Base-by-base conservation (phyloP, 345 rosid species). In the Rubroshorea leprosula region DNA sequence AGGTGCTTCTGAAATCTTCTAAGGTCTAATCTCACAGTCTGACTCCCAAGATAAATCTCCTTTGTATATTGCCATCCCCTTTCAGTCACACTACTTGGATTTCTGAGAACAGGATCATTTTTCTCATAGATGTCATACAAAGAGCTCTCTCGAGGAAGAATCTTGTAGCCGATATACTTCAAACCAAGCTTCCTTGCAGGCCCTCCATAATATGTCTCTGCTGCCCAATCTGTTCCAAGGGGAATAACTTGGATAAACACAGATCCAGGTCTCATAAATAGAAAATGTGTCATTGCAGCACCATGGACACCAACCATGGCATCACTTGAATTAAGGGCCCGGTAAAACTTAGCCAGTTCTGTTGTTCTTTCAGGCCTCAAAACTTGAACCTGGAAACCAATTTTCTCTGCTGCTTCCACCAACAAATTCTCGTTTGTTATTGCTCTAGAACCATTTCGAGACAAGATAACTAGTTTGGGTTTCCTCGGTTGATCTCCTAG, bases 261-360 rank as follows among this genome's bases (percentile, higher is more conserved):
- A 0, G 78, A 78, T 9, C 84, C 78, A 0, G 92, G 87, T 64
- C 46, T 78, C 84, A 82, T 64, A 64, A 82, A 85, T 7, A 85
- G 73, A 41, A 82, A 80, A 60, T 82, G 92, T 2, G 87, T 82
- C 92, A 82, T 78, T 35, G 87, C 85, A 13, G 92, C 92, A 43
- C 88, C 88, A 39, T 85, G 92, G 29, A 85, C 88, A 24, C 85
- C 88, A n/a, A 85, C 58, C 86, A 85, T 74, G 1, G 78, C 88
- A 23, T 82, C 82, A 31, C 88, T 85, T 13, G 92, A 78, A 58
- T 85, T 82, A 20, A 82, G 68, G 13, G 50, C 69, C 12, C 60
- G 24, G 25, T 82, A 82, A 38, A 80, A 72, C 77, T 57, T 80
- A 26, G 87, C 85, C 51, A 85, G 62, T 50, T 85, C 87, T 22